A percentile compares a stretch with the other conserved stretches of the same genome.
Conservation (phyloP, 73 alveolate species). For the Paramecium tetraurelia region DNA sequence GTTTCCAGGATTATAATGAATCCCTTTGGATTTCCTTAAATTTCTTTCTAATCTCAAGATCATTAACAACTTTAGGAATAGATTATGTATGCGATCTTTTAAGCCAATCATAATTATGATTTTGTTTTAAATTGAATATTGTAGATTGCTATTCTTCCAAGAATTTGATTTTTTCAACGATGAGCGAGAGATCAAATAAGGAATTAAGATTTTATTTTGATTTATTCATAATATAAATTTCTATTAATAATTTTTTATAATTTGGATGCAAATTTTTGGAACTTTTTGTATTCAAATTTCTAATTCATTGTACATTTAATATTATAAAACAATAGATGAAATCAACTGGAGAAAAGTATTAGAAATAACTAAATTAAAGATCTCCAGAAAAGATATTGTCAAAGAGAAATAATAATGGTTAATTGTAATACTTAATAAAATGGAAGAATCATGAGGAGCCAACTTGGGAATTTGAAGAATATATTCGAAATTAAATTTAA, state of each 20-base stretch:
- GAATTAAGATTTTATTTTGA: neutral
- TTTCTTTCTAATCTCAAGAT: neutral
- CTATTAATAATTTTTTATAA: neutral
- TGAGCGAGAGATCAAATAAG: neutral
- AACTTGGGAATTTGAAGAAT: neutral
- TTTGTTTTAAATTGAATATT: neutral
- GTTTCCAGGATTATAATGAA: neutral
- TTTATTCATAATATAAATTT: neutral
- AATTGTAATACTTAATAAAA: neutral
- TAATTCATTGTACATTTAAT: neutral
- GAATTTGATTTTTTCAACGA: neutral
- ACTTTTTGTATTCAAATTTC: neutral
- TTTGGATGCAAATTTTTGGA: slow-evolving; percentile 18
- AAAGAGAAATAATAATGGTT: neutral
- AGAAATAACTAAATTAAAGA: neutral
- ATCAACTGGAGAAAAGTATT: neutral
- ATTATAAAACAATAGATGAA: neutral
- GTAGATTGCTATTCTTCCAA: neutral
- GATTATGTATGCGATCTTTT: neutral
- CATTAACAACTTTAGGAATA: neutral
- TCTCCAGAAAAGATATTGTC: neutral
- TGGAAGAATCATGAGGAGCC: neutral
- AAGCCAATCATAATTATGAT: neutral
- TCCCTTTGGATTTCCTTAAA: neutral
- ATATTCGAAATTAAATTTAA: neutral